phyloP scores from a whole-genome alignment of 73 alveolate genomes.

The Urostyla sp. region DNA sequence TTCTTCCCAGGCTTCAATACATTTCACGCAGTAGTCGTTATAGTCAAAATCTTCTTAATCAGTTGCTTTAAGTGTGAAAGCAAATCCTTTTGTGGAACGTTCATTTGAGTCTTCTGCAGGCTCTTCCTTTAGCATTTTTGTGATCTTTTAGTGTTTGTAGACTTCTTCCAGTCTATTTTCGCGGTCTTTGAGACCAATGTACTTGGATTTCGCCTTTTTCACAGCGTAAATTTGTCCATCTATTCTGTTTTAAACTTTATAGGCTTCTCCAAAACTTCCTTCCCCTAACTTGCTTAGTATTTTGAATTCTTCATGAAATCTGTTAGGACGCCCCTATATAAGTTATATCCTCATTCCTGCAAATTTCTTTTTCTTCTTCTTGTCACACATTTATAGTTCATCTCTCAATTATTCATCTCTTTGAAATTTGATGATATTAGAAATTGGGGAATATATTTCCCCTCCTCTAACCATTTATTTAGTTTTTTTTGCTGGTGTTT shows the following conservation, averaged over 20 bases:
- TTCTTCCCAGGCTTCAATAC: slow-evolving; percentile 71
- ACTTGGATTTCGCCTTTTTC: slow-evolving; percentile 50
- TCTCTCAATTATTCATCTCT: background rate
- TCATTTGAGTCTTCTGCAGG: background rate
- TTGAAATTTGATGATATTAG: slow-evolving; percentile 8
- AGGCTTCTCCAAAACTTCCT: slow-evolving; percentile 69
- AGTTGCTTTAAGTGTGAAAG: background rate
- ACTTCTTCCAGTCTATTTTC: slow-evolving; percentile 47
- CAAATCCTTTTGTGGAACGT: background rate
- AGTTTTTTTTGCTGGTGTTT: slow-evolving; percentile 42
- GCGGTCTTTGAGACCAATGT: slow-evolving; percentile 49
- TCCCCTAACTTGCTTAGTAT: slow-evolving; percentile 29
- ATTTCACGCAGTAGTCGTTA: slow-evolving; percentile 26
- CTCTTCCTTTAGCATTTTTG: background rate
- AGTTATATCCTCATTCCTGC: background rate
- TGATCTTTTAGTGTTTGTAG: background rate
- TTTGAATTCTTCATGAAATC: slow-evolving; percentile 36
- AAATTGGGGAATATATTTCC: slow-evolving; percentile 19
- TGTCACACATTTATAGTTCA: background rate
- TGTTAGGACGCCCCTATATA: background rate
- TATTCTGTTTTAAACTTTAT: slow-evolving; percentile 40
- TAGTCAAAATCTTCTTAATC: background rate
- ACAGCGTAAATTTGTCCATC: slow-evolving; percentile 56
- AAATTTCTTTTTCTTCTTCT: background rate
- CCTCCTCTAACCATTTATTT: slow-evolving; percentile 7